phyloP scores from a whole-genome alignment of 371 early-diverging fungal genomes.

The Blakeslea trispora region DNA sequence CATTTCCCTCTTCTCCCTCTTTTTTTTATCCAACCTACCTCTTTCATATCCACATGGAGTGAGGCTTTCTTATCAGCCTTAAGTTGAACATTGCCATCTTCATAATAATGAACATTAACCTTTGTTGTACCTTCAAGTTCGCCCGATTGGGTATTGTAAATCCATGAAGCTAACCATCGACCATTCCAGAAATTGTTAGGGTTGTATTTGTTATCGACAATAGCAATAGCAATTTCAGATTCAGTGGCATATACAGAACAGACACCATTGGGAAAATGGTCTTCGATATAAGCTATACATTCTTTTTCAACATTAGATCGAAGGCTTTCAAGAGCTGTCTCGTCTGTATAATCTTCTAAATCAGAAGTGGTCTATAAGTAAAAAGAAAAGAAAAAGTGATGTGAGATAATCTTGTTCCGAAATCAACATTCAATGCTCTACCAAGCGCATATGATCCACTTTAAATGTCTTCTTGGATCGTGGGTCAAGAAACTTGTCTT shows the following conservation, averaged over 20 bases:
- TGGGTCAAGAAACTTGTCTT: conserved; percentile 74
- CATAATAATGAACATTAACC: conserved; percentile 94
- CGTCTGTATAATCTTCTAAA: conserved; percentile 54
- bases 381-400: neutral
- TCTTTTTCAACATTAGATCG: conserved; percentile 66
- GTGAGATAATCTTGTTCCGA: too few species aligned
- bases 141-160: conserved; percentile 54
- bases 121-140: conserved; percentile 71
- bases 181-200: conserved; percentile 96
- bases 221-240: conserved; percentile 61
- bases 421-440: conserved; percentile 30
- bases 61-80: conserved; percentile 71
- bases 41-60: conserved; percentile 25
- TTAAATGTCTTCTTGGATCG: conserved; percentile 65
- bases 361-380: conserved; percentile 56
- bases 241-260: conserved; percentile 63
- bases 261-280: conserved; percentile 82
- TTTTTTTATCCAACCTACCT: conserved; percentile 24
- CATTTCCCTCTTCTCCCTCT: too few species aligned
- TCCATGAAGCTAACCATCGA: conserved; percentile 88
- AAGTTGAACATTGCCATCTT: conserved; percentile 98
- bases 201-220: conserved; percentile 90
- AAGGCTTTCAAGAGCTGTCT: conserved; percentile 53
- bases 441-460: conserved; percentile 77
- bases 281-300: conserved; percentile 60